Base-by-base conservation (phyloP, 768 basidiomycete species). In the Sistotremastrum niveocremeum region DNA sequence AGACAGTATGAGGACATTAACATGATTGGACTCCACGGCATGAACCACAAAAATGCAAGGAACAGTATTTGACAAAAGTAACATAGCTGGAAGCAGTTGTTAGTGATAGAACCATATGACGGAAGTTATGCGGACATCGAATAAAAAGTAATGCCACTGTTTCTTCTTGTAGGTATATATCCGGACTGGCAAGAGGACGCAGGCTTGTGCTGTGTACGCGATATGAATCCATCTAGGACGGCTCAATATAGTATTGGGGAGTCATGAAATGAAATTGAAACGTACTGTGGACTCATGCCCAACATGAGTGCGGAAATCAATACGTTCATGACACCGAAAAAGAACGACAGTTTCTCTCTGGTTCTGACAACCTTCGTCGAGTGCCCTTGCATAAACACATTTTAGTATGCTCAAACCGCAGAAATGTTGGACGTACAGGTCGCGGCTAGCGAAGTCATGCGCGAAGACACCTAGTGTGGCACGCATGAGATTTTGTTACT, bases 1-100 rank as follows among this genome's bases (percentile, higher is more conserved):
- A 98, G 73, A 52, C 87, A 86, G 57, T 95, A 98, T 57, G 88
- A 93, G 4, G 91, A 87, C 42, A 88, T 76, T 63, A 94, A 97
- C 11, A 98, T 71, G 2, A 76, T 67, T 5, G 81, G 67, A 47
- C 74, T 89, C 4, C 69, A 66, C 0, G 95, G 94, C 51, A 94
- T 66, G 39, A 89, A 54, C 93, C 93, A 99, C 54, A 99, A 71
- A 68, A 79, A 99, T 52, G 95, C 55, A 51, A 97, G 78, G 65
- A 86, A 84, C 63, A 99, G 80, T 55, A 94, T 76, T 49, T 82
- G 97, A 59, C 82, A 84, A 58, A 84, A 94, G 65, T 97, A 95
- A 64, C 93, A 97, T 29, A 91, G 66, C 62, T 20, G 20, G 20
- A 20, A 20, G 20, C 20, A 20, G 20, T 20, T 20, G 20, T 20